Conservation (phyloP, 805 yeast species). For the Ogataea allantospora region DNA sequence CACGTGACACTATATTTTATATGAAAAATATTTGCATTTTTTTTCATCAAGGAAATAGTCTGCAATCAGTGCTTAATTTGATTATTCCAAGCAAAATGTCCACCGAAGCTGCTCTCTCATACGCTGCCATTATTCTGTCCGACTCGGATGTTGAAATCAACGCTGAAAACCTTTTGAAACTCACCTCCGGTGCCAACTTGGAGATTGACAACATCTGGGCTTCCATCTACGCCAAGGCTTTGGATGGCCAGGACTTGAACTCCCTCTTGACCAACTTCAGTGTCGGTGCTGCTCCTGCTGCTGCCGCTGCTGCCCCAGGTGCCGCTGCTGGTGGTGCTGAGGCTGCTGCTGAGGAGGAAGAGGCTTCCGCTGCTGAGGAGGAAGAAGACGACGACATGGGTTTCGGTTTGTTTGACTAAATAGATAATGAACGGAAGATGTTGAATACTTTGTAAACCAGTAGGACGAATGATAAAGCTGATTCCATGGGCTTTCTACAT, state of each 20-base stretch:
- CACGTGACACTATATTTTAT: slow-evolving; percentile 10
- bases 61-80: slow-evolving; percentile 42
- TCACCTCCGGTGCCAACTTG: slow-evolving; percentile 76
- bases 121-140: slow-evolving; percentile 97
- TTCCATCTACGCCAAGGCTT: slow-evolving; percentile 77
- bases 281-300: slow-evolving; percentile 50
- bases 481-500: too few species aligned
- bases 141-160: slow-evolving; percentile 95
- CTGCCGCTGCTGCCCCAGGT: slow-evolving; percentile 46
- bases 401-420: slow-evolving; percentile 69
- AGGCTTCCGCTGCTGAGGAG: slow-evolving; percentile 57
- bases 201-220: slow-evolving; percentile 78
- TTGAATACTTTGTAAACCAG: neutral
- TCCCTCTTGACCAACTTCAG: slow-evolving; percentile 60
- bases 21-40: slow-evolving; percentile 8
- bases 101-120: slow-evolving; percentile 87
- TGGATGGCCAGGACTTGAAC: slow-evolving; percentile 74
- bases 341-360: slow-evolving; percentile 54
- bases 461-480: too few species aligned
- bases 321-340: slow-evolving; percentile 43
- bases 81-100: slow-evolving; percentile 61
- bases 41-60: slow-evolving; percentile 38
- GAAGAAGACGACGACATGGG: slow-evolving; percentile 81
- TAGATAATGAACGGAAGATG: slow-evolving; percentile 3
- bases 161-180: slow-evolving; percentile 70